A percentile compares a stretch with the other conserved stretches of the same genome.
Evolutionary conservation across 2,329 filamentous ascomycete genomes (phyloP).

Genomic region (Trichoderma sp.): DNA sequence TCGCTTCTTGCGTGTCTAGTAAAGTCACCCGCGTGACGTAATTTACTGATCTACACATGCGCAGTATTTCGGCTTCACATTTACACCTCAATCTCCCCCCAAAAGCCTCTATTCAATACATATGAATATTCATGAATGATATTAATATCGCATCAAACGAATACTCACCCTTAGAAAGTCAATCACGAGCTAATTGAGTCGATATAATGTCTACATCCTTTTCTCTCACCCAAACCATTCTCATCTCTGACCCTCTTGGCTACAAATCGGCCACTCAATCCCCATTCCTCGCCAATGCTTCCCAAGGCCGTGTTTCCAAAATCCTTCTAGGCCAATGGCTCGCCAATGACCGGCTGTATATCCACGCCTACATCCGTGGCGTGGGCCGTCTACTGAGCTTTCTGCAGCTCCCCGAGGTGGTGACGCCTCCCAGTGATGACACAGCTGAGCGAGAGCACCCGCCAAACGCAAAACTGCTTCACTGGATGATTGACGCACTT

Average conservation of each 20-base stretch:
- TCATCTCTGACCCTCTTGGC: conserved; percentile 44
- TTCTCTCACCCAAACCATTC: conserved; percentile 57
- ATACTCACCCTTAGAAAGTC: neutral
- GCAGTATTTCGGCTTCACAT: neutral
- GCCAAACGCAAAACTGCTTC: conserved; percentile 55
- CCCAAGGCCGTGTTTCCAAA: conserved; percentile 58
- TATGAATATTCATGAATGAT: too few species aligned
- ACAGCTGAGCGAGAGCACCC: conserved; percentile 14
- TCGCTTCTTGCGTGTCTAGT: neutral
- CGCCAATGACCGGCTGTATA: conserved; percentile 68
- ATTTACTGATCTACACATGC: neutral
- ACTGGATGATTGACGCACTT: conserved; percentile 62
- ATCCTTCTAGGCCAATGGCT: conserved; percentile 62
- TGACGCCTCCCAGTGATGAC: neutral
- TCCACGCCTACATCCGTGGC: conserved; percentile 67
- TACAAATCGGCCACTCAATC: conserved; percentile 60
- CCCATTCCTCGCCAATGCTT: conserved; percentile 63
- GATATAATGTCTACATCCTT: conserved; percentile 14
- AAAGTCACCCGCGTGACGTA: conserved; percentile 1
- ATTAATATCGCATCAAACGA: neutral
- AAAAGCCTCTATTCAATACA: neutral
- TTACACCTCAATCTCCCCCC: neutral
- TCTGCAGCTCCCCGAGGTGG: conserved; percentile 49
- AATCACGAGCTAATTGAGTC: neutral
- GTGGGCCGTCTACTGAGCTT: conserved; percentile 62